Evolutionary conservation across 495 filamentous ascomycete species (phyloP).

Genomic region (Hypoxylon fragiforme): DNA sequence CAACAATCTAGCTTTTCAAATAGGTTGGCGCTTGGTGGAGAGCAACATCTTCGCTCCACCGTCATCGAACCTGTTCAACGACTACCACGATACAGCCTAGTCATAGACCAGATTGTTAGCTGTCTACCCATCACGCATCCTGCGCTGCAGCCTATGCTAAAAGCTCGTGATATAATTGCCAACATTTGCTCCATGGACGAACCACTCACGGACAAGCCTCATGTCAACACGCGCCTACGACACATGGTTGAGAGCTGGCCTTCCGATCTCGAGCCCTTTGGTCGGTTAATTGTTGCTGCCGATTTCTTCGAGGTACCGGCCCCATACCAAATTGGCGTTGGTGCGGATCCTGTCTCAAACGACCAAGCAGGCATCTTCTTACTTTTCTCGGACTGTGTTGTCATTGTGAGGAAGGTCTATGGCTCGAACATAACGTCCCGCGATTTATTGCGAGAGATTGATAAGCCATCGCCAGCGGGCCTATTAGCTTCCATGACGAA

Average conservation of each 20-base stretch:
- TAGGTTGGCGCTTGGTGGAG: conserved; percentile 78
- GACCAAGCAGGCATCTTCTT: conserved; percentile 71
- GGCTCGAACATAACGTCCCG: conserved; percentile 68
- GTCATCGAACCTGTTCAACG: conserved; percentile 96
- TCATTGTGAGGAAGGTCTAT: conserved; percentile 70
- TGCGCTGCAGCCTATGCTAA: conserved; percentile 75
- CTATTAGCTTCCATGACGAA: conserved; percentile 60
- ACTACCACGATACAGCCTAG: conserved; percentile 88
- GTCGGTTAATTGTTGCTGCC: conserved; percentile 80
- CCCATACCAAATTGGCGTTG: conserved; percentile 58
- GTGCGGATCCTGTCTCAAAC: conserved; percentile 36
- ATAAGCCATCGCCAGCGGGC: conserved; percentile 66
- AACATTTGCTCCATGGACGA: conserved; percentile 92
- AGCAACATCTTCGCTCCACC: conserved; percentile 87
- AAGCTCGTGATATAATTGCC: conserved; percentile 86
- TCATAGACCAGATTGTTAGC: conserved; percentile 92
- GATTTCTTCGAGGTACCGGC: conserved; percentile 78
- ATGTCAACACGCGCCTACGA: conserved; percentile 70
- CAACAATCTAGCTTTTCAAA: conserved; percentile 80
- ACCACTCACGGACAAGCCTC: conserved; percentile 64
- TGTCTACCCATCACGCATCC: conserved; percentile 82
- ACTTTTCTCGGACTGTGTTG: conserved; percentile 80
- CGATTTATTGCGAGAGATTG: conserved; percentile 78
- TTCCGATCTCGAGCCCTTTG: conserved; percentile 65
- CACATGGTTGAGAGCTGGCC: conserved; percentile 84